Evolutionary conservation across 371 early-diverging fungal species (phyloP), one percentile per base, ranked within the genome.

Genomic region (Circinella minor): DNA sequence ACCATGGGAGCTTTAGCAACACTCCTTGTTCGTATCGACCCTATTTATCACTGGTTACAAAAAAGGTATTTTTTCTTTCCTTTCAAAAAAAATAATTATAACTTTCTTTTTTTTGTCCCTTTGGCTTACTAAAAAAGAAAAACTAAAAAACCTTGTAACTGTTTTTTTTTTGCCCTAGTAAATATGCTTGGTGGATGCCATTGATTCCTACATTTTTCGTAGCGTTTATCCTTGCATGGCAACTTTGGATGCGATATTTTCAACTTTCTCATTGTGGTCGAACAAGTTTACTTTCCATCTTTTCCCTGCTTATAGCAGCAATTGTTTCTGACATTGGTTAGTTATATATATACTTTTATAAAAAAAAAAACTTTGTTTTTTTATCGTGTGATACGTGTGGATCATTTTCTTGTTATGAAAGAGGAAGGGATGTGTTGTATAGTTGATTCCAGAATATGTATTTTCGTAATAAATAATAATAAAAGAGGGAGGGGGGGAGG

Each of bases 181-280:
- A 71, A 57, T 78, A 75, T 64, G 71, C 73, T 18, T 80, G 80
- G 80, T 79, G 78, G 80, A 63, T 77, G 10, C 68, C 77, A 6
- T 55, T 84, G 17, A 55, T 78, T 37, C 80, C 79, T 4, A 66
- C 73, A 4, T 60, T 71, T n/a, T 9, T 79, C 6, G 36, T 77
- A 0, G 69, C 76, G 20, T 39, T 70, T 0, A 48, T 77, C 5
- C 54, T 71, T 14, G 72, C 75, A 34, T 81, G 80, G 80, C 76
- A 78, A 34, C 68, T 84, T 27, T 84, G 84, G 84, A 62, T 74
- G 27, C 75, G 77, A 13, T 80, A 84, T 49, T 78, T 78, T 20
- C 78, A 78, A 46, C 18, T 84, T n/a, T 74, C 81, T 13, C 36
- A 34, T 8, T 36, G 39, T 6, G 69, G 64, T 27, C 76, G 77